Percentiles rank a stretch among this genome's conserved stretches.
Conservation (phyloP, 495 filamentous ascomycete genomes). For the Talaromyces proteolyticus region DNA sequence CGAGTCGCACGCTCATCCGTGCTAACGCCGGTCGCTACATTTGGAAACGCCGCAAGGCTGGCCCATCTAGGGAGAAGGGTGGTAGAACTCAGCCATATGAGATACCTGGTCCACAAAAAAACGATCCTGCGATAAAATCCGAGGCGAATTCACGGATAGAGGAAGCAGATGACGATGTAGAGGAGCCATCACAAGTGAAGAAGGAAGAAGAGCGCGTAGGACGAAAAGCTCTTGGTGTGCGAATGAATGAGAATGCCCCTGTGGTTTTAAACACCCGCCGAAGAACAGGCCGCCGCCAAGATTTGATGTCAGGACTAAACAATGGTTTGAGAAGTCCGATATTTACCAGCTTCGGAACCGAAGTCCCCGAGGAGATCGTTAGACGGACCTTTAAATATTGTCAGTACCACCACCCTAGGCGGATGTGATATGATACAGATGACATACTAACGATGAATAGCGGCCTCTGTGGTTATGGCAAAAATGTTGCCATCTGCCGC, state of each 20-base stretch:
- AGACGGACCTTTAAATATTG: conserved; percentile 6
- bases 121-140: background rate
- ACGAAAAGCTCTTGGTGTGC: background rate
- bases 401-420: too few relatives aligned
- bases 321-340: conserved; percentile 3
- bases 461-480: conserved; percentile 6
- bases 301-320: background rate
- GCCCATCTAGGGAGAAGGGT: background rate
- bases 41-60: conserved; percentile 7
- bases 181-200: background rate
- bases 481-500: conserved; percentile 4
- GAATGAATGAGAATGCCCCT: background rate
- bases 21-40: conserved; percentile 7
- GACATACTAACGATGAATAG: background rate
- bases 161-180: background rate
- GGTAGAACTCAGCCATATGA: conserved; percentile 3
- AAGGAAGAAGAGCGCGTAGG: background rate
- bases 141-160: background rate
- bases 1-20: conserved; percentile 5
- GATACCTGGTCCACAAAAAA: background rate
- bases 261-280: background rate
- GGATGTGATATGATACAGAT: too few relatives aligned
- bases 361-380: conserved; percentile 4
- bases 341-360: conserved; percentile 3
- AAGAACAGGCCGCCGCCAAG: background rate